Conservation (phyloP, 495 filamentous ascomycete species). For the Daldinia bambusicola region DNA sequence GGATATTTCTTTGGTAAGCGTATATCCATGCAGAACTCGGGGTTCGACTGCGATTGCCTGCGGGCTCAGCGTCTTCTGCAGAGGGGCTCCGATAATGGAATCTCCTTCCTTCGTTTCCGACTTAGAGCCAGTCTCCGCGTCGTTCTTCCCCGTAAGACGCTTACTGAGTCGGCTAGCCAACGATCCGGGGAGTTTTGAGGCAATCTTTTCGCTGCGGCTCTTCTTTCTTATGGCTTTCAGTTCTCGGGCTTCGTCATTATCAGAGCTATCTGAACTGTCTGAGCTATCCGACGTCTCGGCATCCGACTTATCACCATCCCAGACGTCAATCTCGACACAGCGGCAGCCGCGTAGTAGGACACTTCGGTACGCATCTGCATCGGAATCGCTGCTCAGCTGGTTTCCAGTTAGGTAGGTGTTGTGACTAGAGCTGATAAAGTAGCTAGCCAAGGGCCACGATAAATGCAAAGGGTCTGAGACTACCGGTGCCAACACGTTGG, state of each 20-base stretch:
- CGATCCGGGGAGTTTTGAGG: conserved; percentile 50
- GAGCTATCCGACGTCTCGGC: conserved; percentile 47
- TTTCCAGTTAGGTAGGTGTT: conserved; percentile 96
- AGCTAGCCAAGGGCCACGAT: conserved; percentile 78
- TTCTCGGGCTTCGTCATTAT: conserved; percentile 41
- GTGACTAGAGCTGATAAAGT: conserved; percentile 92
- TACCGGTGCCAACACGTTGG: conserved; percentile 56
- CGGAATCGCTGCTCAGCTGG: conserved; percentile 86
- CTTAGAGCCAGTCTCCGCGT: conserved; percentile 2
- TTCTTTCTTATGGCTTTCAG: conserved; percentile 42
- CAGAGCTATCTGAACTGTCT: conserved; percentile 16
- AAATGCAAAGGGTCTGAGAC: conserved; percentile 57
- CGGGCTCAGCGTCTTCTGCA: conserved; percentile 46
- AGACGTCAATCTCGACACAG: conserved; percentile 95
- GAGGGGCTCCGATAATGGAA: not conserved
- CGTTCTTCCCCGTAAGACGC: conserved; percentile 46
- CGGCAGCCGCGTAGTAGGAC: conserved; percentile 87
- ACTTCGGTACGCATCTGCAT: conserved; percentile 82
- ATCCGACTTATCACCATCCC: conserved; percentile 78
- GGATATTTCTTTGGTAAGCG: conserved; percentile 83
- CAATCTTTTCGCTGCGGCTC: conserved; percentile 47
- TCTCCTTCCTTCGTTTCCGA: conserved; percentile 4
- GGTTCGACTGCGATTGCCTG: conserved; percentile 67
- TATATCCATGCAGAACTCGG: conserved; percentile 87
- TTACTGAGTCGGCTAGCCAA: conserved; percentile 52